Evolutionary conservation across 805 yeast species (phyloP), one percentile per base, ranked within the genome.

Genomic region (Blastobotrys muscicola): DNA sequence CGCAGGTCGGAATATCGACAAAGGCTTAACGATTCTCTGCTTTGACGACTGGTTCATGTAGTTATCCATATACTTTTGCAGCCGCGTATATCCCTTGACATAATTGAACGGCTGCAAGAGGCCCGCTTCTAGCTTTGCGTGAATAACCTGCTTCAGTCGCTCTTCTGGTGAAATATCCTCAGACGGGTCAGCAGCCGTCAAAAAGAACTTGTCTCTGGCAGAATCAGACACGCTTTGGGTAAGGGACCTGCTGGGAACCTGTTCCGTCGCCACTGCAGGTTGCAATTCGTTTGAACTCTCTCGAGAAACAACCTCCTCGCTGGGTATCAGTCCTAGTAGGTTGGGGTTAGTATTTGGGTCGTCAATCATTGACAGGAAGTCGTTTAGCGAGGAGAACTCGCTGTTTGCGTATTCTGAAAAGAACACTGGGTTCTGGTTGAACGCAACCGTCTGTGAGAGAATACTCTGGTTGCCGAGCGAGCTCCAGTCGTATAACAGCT

Each of bases 161-260:
- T 87, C 97, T 57, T 89, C 97, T 0, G 97, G 95, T 0, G 95
- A 84, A 32, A 84, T 82, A 51, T 86, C 96, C 2, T 90, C 85
- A 0, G 95, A 84, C 4, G 97, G 97, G 60, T 90, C 97, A 0
- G 97, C 97, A 0, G 97, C 97, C 0, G 97, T 90, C 39, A 90
- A 66, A 66, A 90, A 89, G 64, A 90, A 90, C 61, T 87, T 87
- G 59, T 89, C 97, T 50, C 86, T 73, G 1, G 96, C 95, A 2
- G 92, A 36, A 42, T 52, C 50, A 31, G 47, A 33, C 23, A 34
- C 37, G 14, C 15, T 20, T 12, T 30, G 34, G 4, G 26, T 20
- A 6, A 20, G 26, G 6, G 26, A 20, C 26, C 26, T 13, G 15
- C 41, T 10, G 33, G n/a, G 36, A 30, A 8, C 30, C 43, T 11